phyloP scores from a whole-genome alignment of 768 basidiomycete species.

The Sarcomyxa edulis region DNA sequence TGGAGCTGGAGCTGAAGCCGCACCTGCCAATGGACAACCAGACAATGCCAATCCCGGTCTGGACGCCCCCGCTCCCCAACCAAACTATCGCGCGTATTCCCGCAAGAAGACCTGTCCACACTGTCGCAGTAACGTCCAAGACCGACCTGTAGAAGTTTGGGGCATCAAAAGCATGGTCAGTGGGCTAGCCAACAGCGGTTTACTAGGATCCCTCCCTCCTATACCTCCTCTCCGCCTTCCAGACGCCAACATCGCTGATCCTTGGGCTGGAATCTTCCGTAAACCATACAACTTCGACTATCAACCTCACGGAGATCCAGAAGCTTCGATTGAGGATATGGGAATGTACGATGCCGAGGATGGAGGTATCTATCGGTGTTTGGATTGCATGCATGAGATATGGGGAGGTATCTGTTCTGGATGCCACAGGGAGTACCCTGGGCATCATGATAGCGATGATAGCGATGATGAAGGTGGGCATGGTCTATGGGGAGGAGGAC shows the following conservation, averaged over 20 bases:
- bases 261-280: constrained; percentile 10
- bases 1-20: no score
- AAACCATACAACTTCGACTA: constrained; percentile 15
- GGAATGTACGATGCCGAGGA: constrained; percentile 70
- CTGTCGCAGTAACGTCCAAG: constrained; percentile 56
- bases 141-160: constrained; percentile 69
- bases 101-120: constrained; percentile 67
- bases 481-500: constrained; percentile 25
- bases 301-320: constrained; percentile 10
- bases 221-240: not conserved
- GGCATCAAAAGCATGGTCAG: constrained; percentile 62
- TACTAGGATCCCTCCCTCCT: not conserved
- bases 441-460: constrained; percentile 44
- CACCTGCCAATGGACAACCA: constrained; percentile 8
- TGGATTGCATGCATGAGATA: constrained; percentile 77
- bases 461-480: constrained; percentile 20
- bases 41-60: constrained; percentile 31
- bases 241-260: not conserved
- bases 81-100: constrained; percentile 41
- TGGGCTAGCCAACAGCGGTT: constrained; percentile 43
- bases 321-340: constrained; percentile 14
- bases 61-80: constrained; percentile 31
- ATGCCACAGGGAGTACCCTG: constrained; percentile 58
- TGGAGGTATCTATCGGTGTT: constrained; percentile 70
- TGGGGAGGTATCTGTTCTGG: constrained; percentile 59